Conservation (phyloP, 2,329 filamentous ascomycete species). For the Eurotiales sp. region DNA sequence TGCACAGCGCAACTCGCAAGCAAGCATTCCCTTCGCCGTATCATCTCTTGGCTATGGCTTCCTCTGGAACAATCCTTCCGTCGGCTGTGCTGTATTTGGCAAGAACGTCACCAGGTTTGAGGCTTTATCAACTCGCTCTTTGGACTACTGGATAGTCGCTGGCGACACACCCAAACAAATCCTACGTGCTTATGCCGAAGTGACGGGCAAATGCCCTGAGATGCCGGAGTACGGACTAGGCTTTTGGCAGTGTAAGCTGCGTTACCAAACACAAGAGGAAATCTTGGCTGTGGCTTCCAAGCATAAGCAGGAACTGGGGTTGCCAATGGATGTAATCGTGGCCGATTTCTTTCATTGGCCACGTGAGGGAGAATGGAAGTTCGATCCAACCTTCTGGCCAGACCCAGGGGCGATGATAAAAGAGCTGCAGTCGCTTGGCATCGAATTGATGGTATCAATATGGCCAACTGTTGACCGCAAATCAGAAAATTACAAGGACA, state of each 20-base stretch:
- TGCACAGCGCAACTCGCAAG: constrained; percentile 64
- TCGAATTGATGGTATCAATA: constrained; percentile 64
- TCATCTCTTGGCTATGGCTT: constrained; percentile 60
- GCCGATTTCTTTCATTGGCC: constrained; percentile 64
- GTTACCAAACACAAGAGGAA: constrained; percentile 62
- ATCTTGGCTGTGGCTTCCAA: constrained; percentile 44
- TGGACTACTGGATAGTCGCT: constrained; percentile 64
- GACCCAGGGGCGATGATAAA: constrained; percentile 60
- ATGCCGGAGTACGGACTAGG: constrained; percentile 64
- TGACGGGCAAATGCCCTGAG: constrained; percentile 54
- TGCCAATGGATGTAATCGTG: constrained; percentile 62
- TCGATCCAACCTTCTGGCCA: constrained; percentile 59
- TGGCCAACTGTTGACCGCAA: constrained; percentile 60
- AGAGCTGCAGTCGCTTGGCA: constrained; percentile 50
- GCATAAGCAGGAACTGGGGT: constrained; percentile 27
- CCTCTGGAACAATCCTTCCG: constrained; percentile 62
- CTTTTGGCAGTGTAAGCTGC: constrained; percentile 63
- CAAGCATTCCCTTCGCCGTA: constrained; percentile 59
- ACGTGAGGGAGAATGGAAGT: constrained; percentile 61
- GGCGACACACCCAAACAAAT: constrained; percentile 55
- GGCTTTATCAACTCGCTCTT: constrained; percentile 52
- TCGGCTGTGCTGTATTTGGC: constrained; percentile 59
- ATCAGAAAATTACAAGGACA: constrained; percentile 57
- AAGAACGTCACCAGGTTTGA: constrained; percentile 61
- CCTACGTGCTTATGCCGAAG: constrained; percentile 50